Evolutionary conservation across 23 red algal species (phyloP).

Genomic region (Gracilariopsis chorda): DNA sequence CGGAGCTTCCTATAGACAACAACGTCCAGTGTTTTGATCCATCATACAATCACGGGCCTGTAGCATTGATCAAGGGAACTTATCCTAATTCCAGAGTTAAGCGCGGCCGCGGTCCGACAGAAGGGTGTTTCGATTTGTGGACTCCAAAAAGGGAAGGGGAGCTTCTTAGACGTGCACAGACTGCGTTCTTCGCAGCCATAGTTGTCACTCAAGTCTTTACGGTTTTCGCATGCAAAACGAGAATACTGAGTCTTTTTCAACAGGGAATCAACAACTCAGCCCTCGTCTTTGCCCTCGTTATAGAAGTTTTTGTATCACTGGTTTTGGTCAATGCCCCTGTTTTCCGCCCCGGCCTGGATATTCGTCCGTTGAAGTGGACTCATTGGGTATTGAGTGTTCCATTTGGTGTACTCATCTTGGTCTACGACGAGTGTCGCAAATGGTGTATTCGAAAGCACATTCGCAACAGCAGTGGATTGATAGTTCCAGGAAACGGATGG

Average conservation of each 20-base stretch:
- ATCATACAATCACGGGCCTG: neutral
- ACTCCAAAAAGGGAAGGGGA: constrained; percentile 41
- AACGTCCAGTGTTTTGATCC: constrained; percentile 53
- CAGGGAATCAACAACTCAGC: constrained; percentile 44
- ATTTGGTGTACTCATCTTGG: constrained; percentile 59
- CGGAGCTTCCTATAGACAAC: neutral
- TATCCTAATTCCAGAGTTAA: constrained; percentile 21
- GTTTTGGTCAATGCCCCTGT: constrained; percentile 46
- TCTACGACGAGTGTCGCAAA: constrained; percentile 69
- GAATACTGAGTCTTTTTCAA: constrained; percentile 35
- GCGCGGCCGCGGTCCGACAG: constrained; percentile 1
- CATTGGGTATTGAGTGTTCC: constrained; percentile 57
- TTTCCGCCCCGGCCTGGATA: constrained; percentile 34
- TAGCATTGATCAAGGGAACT: neutral
- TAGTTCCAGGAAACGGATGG: neutral
- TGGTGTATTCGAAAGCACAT: constrained; percentile 64
- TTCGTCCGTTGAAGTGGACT: constrained; percentile 4
- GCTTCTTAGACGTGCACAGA: constrained; percentile 56
- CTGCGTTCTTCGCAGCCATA: constrained; percentile 67
- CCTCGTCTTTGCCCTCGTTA: constrained; percentile 15
- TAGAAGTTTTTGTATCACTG: constrained; percentile 31
- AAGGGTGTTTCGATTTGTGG: constrained; percentile 76
- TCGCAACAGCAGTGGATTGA: constrained; percentile 21
- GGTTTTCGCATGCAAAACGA: constrained; percentile 50
- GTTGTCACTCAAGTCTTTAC: constrained; percentile 63